Evolutionary conservation across 352 stramenopile species (phyloP).

Genomic region (Aphanomyces astaci): DNA sequence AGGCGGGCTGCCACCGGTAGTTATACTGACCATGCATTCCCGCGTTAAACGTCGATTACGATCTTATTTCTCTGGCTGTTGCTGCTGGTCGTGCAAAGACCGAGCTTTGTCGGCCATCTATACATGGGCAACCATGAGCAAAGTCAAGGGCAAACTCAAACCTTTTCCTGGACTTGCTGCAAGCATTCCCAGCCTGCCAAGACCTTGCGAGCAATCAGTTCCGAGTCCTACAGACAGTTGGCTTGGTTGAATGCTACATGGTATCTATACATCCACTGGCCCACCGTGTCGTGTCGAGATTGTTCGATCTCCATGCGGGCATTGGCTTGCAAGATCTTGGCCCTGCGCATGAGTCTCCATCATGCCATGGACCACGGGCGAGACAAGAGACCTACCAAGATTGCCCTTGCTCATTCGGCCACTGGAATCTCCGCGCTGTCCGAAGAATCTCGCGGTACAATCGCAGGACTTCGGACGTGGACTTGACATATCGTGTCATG

Average conservation of each 20-base stretch:
- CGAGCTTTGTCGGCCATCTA: background rate
- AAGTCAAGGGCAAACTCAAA: slow-evolving; percentile 18
- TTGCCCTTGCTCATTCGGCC: slow-evolving; percentile 62
- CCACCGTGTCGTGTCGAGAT: slow-evolving; percentile 60
- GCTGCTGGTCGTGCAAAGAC: background rate
- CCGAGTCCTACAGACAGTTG: slow-evolving; percentile 36
- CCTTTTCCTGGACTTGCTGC: slow-evolving; percentile 68
- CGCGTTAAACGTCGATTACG: background rate
- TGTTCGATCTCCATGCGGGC: slow-evolving; percentile 75
- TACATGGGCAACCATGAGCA: background rate
- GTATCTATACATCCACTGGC: too few species aligned
- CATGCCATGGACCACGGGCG: background rate
- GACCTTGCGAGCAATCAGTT: slow-evolving; percentile 71
- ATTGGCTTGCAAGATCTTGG: slow-evolving; percentile 55
- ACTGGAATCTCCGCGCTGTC: slow-evolving; percentile 62
- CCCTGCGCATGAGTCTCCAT: slow-evolving; percentile 26
- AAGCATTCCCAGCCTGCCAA: slow-evolving; percentile 71
- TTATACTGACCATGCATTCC: background rate
- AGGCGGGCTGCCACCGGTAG: background rate
- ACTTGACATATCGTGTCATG: slow-evolving; percentile 1
- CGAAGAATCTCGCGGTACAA: slow-evolving; percentile 77
- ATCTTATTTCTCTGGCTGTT: background rate
- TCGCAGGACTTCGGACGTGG: slow-evolving; percentile 50
- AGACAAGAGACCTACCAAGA: slow-evolving; percentile 41
- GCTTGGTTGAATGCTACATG: background rate